These are phyloP conservation scores for Didymella arachidicola DNA, from an alignment of 2,329 filamentous ascomycete species.

Conservation along the genomic window DNA sequence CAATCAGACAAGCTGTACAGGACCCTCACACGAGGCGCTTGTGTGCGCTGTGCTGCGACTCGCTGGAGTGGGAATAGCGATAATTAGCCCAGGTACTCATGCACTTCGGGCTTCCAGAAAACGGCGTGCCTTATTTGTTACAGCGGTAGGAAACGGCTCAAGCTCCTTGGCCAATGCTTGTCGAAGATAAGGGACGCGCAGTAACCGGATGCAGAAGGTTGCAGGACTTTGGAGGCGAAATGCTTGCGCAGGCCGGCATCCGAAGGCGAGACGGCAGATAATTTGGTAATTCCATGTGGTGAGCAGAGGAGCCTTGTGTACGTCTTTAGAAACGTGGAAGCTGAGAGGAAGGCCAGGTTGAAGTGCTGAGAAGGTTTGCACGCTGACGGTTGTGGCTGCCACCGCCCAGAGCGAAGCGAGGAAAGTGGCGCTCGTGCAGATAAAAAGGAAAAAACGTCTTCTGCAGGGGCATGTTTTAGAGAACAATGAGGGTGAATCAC, in stretches of 20 bases:
- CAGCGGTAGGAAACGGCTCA: constrained; percentile 19
- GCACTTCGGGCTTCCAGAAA: constrained; percentile 1
- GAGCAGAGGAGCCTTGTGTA: not conserved
- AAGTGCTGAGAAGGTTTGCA: constrained; percentile 5
- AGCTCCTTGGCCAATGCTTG: constrained; percentile 38
- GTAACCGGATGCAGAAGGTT: constrained; percentile 34
- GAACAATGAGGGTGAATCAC: not conserved
- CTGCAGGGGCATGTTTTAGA: not conserved
- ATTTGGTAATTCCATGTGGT: not conserved
- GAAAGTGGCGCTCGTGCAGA: not conserved
- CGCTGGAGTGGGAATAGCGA: constrained; percentile 8
- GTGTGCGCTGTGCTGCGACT: not conserved
- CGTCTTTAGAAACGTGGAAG: not conserved
- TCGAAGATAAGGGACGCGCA: constrained; percentile 25
- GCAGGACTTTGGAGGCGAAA: constrained; percentile 6
- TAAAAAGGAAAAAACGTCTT: not conserved
- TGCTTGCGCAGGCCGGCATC: not conserved
- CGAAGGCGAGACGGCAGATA: constrained; percentile 1
- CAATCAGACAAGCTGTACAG: constrained; percentile 2
- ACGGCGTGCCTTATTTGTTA: not conserved
- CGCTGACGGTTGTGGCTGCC: constrained; percentile 13
- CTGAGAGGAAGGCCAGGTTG: not conserved
- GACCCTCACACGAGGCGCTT: not conserved
- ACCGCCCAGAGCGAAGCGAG: not conserved
- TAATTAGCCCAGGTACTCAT: not conserved